Percentiles rank a stretch among this genome's conserved stretches.
Conservation (phyloP, 1,284 basidiomycete species). For the Cutaneotrichosporon daszewskae region DNA sequence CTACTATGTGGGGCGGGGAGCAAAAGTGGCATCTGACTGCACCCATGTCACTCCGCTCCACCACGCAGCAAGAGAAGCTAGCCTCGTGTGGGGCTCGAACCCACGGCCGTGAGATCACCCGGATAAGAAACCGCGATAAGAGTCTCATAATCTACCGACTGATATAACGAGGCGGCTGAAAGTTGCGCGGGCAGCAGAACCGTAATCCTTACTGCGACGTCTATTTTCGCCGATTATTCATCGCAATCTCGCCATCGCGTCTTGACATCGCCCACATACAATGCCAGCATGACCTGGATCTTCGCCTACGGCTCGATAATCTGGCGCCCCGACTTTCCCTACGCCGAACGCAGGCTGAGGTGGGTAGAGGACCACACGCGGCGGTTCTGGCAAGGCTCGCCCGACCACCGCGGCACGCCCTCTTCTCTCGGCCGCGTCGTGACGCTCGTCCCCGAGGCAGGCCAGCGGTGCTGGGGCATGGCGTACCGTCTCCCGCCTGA, state of each 20-base stretch:
- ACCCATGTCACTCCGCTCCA: too few relatives aligned
- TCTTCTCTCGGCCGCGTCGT: conserved; percentile 40
- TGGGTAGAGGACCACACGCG: conserved; percentile 52
- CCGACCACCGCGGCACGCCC: conserved; percentile 45
- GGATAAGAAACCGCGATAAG: too few relatives aligned
- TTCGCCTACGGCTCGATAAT: conserved; percentile 18
- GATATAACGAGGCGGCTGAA: too few relatives aligned
- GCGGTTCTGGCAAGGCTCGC: conserved; percentile 44
- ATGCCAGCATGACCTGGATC: conserved; percentile 14
- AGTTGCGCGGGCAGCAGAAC: too few relatives aligned
- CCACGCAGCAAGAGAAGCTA: too few relatives aligned
- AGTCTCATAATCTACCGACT: too few relatives aligned
- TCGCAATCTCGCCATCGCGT: too few relatives aligned
- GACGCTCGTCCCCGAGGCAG: conserved; percentile 30
- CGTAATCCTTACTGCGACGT: too few relatives aligned
- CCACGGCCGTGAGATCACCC: conserved; percentile 9
- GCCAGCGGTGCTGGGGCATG: conserved; percentile 15
- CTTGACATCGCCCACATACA: too few relatives aligned
- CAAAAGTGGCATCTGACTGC: too few relatives aligned
- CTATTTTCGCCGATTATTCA: too few relatives aligned
- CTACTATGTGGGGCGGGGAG: too few relatives aligned
- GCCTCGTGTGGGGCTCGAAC: conserved; percentile 11
- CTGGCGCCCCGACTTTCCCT: conserved; percentile 19
- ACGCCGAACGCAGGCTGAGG: conserved; percentile 6
- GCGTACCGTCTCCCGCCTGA: conserved; percentile 10